phyloP scores from a whole-genome alignment of 1,284 basidiomycete genomes.

The Vanrija pseudolonga region DNA sequence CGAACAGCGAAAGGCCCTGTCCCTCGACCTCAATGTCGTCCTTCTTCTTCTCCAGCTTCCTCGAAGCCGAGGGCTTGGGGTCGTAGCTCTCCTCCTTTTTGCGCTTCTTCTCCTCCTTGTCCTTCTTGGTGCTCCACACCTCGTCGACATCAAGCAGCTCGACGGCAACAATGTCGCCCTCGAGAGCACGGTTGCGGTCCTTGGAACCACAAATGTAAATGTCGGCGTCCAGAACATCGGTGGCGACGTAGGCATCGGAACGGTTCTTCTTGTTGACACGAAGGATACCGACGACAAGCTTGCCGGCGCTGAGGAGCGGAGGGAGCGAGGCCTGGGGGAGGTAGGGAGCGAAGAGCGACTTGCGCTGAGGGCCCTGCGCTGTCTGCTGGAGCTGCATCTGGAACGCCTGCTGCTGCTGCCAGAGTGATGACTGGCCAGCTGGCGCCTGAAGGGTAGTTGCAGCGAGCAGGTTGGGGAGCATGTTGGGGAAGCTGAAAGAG shows the following conservation, averaged over 20 bases:
- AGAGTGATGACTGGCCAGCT: conserved; percentile 52
- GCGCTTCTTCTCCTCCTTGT: conserved; percentile 99
- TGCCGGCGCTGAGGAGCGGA: conserved; percentile 93
- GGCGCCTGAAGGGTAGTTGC: conserved; percentile 74
- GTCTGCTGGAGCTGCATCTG: conserved; percentile 81
- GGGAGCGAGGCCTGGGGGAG: conserved; percentile 96
- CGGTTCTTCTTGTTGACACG: conserved; percentile 99
- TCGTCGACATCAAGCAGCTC: conserved; percentile 97
- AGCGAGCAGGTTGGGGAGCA: conserved; percentile 91
- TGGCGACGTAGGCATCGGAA: conserved; percentile 99
- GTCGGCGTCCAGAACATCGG: conserved; percentile 95
- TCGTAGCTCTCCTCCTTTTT: conserved; percentile 97
- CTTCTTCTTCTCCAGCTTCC: conserved; percentile 99
- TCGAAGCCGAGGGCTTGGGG: conserved; percentile 64
- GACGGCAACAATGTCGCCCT: conserved; percentile 97
- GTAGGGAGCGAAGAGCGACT: conserved; percentile 98
- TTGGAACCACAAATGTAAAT: conserved; percentile 99
- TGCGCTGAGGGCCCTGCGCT: conserved; percentile 87
- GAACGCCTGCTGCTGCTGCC: conserved; percentile 74
- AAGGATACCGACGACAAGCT: conserved; percentile 94
- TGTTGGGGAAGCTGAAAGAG: conserved; percentile 95
- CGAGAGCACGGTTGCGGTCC: conserved; percentile 95
- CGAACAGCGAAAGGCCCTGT: conserved; percentile 91
- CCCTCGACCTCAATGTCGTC: conserved; percentile 99
- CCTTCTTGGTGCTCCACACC: conserved; percentile 99